phyloP scores from a whole-genome alignment of 2,329 filamentous ascomycete species.

The Pezicula neosporulosa region DNA sequence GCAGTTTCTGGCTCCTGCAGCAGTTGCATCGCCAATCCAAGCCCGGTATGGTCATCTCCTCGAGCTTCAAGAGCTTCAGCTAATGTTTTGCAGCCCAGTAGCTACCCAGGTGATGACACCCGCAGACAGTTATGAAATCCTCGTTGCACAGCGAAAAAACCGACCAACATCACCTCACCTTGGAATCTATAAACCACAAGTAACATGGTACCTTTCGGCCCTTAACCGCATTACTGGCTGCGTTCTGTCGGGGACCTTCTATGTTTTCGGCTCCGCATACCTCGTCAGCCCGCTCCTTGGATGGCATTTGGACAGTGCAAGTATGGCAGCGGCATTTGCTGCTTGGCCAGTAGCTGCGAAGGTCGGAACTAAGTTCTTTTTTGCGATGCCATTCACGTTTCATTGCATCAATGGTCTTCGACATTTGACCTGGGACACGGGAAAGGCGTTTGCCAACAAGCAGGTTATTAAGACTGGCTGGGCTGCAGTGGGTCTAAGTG shows the following conservation, averaged over 20 bases:
- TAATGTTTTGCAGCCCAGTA: slow-evolving; percentile 36
- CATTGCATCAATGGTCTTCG: slow-evolving; percentile 67
- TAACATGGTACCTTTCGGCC: slow-evolving; percentile 61
- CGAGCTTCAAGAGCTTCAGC: neutral
- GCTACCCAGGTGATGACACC: slow-evolving; percentile 42
- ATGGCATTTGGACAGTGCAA: slow-evolving; percentile 63
- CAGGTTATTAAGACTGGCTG: slow-evolving; percentile 64
- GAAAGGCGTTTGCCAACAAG: slow-evolving; percentile 58
- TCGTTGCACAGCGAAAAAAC: slow-evolving; percentile 62
- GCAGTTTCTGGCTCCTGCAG: slow-evolving; percentile 35
- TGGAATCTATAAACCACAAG: slow-evolving; percentile 66
- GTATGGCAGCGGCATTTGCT: slow-evolving; percentile 61
- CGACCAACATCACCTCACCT: slow-evolving; percentile 70
- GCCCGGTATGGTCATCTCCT: slow-evolving; percentile 37
- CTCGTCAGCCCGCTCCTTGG: slow-evolving; percentile 61
- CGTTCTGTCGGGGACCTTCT: slow-evolving; percentile 57
- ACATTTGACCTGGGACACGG: slow-evolving; percentile 69
- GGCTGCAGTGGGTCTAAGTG: slow-evolving; percentile 54
- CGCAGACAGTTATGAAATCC: slow-evolving; percentile 47
- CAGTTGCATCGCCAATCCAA: slow-evolving; percentile 39
- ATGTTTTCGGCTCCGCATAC: slow-evolving; percentile 65
- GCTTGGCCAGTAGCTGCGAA: slow-evolving; percentile 57
- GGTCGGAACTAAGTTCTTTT: slow-evolving; percentile 51
- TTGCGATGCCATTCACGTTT: slow-evolving; percentile 65
- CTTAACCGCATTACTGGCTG: slow-evolving; percentile 64